Conservation (phyloP, 352 stramenopile species). For the Phytophthora hibernalis region DNA sequence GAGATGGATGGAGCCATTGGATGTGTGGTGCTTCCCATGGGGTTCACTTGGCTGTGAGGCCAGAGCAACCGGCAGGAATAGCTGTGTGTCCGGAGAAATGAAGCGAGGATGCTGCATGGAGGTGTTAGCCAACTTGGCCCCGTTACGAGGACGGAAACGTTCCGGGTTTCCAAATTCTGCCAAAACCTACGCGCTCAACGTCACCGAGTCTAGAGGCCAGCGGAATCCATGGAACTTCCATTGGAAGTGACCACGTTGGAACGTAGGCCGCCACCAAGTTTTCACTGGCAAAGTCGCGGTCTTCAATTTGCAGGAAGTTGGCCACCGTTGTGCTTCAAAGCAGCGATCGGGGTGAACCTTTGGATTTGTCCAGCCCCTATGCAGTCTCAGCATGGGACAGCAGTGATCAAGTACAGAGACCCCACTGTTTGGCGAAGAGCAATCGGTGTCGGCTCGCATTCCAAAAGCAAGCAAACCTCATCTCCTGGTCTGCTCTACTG, state of each 20-base stretch:
- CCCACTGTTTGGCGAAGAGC: background rate
- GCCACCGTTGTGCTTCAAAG: background rate
- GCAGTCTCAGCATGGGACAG: slow-evolving; percentile 1
- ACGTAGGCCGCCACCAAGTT: background rate
- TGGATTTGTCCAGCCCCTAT: slow-evolving; percentile 13
- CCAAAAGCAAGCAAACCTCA: background rate
- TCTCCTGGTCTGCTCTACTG: background rate
- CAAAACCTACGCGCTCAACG: slow-evolving; percentile 13
- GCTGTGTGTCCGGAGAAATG: slow-evolving; percentile 17
- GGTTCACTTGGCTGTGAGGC: slow-evolving; percentile 18
- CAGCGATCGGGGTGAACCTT: background rate
- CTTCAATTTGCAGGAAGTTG: background rate
- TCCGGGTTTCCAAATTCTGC: too few species aligned
- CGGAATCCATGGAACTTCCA: background rate
- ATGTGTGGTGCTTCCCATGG: slow-evolving; percentile 5
- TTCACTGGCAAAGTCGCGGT: background rate
- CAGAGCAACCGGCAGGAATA: slow-evolving; percentile 12
- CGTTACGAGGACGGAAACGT: background rate
- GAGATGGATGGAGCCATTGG: too few species aligned
- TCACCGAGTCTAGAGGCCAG: background rate
- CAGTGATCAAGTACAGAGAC: slow-evolving; percentile 16
- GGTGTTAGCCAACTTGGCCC: background rate
- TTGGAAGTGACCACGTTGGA: background rate
- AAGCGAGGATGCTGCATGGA: background rate
- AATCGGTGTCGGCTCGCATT: background rate